Evolutionary conservation across 805 yeast species (phyloP), one percentile per base, ranked within the genome.

Genomic region (Suhomyces sp.): DNA sequence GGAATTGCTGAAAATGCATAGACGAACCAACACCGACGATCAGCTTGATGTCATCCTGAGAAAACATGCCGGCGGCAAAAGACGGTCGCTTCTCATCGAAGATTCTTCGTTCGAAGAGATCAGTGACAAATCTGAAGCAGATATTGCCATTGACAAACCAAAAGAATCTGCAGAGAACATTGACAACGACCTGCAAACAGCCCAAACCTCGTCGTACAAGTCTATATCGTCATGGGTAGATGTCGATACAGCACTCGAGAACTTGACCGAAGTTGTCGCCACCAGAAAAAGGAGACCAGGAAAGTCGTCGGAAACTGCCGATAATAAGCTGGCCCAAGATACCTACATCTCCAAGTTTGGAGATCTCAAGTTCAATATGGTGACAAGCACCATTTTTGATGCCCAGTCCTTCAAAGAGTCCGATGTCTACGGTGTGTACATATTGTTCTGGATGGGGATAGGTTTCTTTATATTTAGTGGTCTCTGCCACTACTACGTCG

Each of bases 351-450:
- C 86, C 3, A 74, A 79, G 50, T 83, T 83, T 60, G 76, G 78
- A 4, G 89, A 84, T 62, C 72, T 82, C 19, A 72, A 72, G 22
- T 82, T 83, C 57, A 59, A 64, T 37, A 63, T 68, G 20, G 52
- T 58, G 12, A 51, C 78, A 29, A 65, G 78, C 6, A 70, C 78
- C 4, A 83, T 86, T 15, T 75, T 86, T 54, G 92, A 86, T 61
- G 69, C 77, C 13, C 75, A 72, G 3, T 62, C 67, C 25, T 70
- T 75, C 53, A 69, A 71, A 48, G 69, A 76, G 1, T 67, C 83
- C 3, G 71, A 73, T 50, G 91, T 89, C 65, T 83, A 81, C 58
- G 98, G 98, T 2, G 79, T 94, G 53, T 93, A 84, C 66, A 85
- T 89, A 4, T 78, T 91, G 46, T 82, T 84, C 55, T 89, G 97